Percentiles rank a stretch among this genome's conserved stretches.
phyloP scores from a whole-genome alignment of 306 rosid genomes.

The Datisca glomerata region DNA sequence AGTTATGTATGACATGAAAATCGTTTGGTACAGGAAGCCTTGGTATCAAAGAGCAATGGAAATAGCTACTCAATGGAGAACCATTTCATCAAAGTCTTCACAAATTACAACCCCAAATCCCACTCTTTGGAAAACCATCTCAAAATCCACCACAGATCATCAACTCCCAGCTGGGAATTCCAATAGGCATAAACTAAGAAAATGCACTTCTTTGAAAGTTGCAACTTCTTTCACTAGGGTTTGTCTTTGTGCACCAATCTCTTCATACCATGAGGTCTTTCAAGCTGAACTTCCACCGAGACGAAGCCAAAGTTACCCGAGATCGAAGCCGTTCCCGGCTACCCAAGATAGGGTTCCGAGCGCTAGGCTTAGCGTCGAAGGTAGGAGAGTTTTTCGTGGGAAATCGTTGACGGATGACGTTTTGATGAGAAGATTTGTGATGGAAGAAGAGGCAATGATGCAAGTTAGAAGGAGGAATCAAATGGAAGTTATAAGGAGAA shows the following conservation, averaged over 20 bases:
- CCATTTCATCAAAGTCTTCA: constrained; percentile 33
- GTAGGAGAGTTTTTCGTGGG: constrained; percentile 68
- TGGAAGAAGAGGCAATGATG: constrained; percentile 96
- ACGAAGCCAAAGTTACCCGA: constrained; percentile 82
- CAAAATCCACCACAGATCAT: constrained; percentile 5
- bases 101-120: constrained; percentile 15
- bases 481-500: constrained; percentile 70
- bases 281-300: constrained; percentile 69
- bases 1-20: constrained; percentile 14
- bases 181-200: constrained; percentile 42
- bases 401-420: constrained; percentile 88
- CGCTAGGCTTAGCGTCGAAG: constrained; percentile 54
- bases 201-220: constrained; percentile 67
- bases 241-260: constrained; percentile 87
- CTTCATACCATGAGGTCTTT: constrained; percentile 68
- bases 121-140: background rate
- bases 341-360: constrained; percentile 21
- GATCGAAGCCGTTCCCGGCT: constrained; percentile 42
- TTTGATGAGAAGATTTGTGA: constrained; percentile 79
- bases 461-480: constrained; percentile 79
- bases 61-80: constrained; percentile 44
- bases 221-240: constrained; percentile 83
- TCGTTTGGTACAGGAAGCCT: constrained; percentile 46
- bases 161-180: constrained; percentile 4
- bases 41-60: constrained; percentile 91